Conservation (phyloP, 1,139 yeast species). For the Candida pseudocylindracea region DNA sequence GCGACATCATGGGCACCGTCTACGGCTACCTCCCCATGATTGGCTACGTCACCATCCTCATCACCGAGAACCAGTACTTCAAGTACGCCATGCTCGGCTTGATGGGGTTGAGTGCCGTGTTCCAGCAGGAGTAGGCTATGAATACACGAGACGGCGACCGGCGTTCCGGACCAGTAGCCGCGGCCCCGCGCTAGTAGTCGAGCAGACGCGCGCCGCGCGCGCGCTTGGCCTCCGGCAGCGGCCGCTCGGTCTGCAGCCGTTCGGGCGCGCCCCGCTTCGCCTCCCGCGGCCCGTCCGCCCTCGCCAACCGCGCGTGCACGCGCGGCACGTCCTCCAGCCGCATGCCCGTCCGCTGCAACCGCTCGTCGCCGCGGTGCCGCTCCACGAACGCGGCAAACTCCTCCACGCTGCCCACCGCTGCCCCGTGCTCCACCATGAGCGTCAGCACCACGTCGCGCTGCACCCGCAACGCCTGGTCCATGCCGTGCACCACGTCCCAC, state of each 20-base stretch:
- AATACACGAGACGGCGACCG: background rate
- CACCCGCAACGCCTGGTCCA: constrained; percentile 28
- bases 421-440: constrained; percentile 14
- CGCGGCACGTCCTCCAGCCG: constrained; percentile 6
- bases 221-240: constrained; percentile 2
- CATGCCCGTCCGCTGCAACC: background rate
- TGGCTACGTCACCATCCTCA: constrained; percentile 79
- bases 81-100: constrained; percentile 49
- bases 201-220: constrained; percentile 2
- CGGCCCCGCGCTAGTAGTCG: background rate
- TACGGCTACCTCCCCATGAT: constrained; percentile 79
- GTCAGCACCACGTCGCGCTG: constrained; percentile 39
- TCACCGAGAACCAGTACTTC: constrained; percentile 73
- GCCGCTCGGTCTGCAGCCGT: too few species aligned
- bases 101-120: constrained; percentile 34
- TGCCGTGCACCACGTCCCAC: constrained; percentile 53
- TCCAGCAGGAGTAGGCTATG: constrained; percentile 18
- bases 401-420: constrained; percentile 1
- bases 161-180: background rate
- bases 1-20: constrained; percentile 76
- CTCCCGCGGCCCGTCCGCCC: too few species aligned
- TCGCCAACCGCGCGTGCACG: background rate
- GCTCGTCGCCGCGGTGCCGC: background rate
- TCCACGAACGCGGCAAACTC: background rate
- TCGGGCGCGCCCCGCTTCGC: too few species aligned